phyloP scores from a whole-genome alignment of 495 filamentous ascomycete species.

The Neurospora sp. region DNA sequence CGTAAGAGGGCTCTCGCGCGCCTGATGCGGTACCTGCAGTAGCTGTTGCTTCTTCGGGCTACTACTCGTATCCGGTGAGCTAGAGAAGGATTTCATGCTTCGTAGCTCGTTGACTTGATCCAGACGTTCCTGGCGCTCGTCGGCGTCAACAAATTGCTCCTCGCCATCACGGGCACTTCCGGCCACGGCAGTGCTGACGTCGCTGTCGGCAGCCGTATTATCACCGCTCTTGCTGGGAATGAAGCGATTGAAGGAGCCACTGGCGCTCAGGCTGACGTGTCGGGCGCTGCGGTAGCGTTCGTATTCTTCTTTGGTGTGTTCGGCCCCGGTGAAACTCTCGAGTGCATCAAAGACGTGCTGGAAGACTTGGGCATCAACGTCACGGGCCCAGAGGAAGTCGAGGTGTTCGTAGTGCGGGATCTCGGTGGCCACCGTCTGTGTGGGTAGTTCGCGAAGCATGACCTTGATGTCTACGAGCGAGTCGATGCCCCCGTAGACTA shows the following conservation, averaged over 20 bases:
- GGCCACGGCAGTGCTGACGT: slow-evolving; percentile 24
- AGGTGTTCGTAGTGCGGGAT: slow-evolving; percentile 91
- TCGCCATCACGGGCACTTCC: slow-evolving; percentile 8
- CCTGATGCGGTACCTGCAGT: background rate
- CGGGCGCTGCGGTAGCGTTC: slow-evolving; percentile 34
- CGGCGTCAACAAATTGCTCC: background rate
- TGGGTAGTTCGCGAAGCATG: slow-evolving; percentile 81
- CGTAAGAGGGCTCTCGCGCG: slow-evolving; percentile 3
- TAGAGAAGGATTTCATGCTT: background rate
- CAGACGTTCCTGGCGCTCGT: background rate
- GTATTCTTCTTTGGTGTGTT: slow-evolving; percentile 43
- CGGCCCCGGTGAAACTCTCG: slow-evolving; percentile 48
- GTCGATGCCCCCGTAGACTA: slow-evolving; percentile 88
- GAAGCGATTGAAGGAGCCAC: slow-evolving; percentile 18
- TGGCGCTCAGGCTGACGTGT: slow-evolving; percentile 23
- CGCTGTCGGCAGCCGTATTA: slow-evolving; percentile 16
- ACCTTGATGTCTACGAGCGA: slow-evolving; percentile 90
- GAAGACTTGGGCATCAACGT: slow-evolving; percentile 78
- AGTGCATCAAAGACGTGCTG: slow-evolving; percentile 83
- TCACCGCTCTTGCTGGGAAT: slow-evolving; percentile 9
- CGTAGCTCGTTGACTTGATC: background rate
- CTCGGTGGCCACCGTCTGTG: slow-evolving; percentile 70
- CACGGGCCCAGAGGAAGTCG: slow-evolving; percentile 90
- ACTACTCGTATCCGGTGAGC: background rate
- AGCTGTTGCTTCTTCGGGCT: background rate